Conservation (phyloP, 345 rosid species). For the Dovyalis caffra region DNA sequence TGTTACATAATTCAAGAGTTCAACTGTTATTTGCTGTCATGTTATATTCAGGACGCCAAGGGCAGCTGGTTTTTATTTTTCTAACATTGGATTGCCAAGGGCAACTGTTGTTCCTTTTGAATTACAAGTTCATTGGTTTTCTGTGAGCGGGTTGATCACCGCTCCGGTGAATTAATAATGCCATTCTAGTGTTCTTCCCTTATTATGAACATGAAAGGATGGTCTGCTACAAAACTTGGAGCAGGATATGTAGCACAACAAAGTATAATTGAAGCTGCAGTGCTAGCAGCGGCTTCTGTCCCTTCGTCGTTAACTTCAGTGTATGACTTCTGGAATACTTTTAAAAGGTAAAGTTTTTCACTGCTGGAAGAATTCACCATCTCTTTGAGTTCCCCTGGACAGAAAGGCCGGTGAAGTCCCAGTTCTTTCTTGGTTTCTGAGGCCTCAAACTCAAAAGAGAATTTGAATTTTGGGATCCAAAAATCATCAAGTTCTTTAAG, state of each 20-base stretch:
- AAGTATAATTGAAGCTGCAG: background rate
- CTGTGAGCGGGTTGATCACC: too few species aligned
- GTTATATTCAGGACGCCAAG: too few species aligned
- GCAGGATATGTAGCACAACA: too few species aligned
- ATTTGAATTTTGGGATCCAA: slow-evolving; percentile 27
- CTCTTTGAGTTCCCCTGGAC: slow-evolving; percentile 14
- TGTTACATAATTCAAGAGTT: too few species aligned
- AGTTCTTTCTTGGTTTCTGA: slow-evolving; percentile 14
- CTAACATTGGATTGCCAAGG: too few species aligned
- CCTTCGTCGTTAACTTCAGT: slow-evolving; percentile 42
- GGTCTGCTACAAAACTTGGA: slow-evolving; percentile 27
- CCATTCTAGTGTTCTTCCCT: slow-evolving; percentile 20
- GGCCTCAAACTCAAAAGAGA: slow-evolving; percentile 31
- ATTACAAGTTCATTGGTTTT: too few species aligned
- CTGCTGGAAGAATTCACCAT: slow-evolving; percentile 13
- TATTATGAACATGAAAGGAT: slow-evolving; percentile 29
- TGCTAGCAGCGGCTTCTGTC: slow-evolving; percentile 29
- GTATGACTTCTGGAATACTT: slow-evolving; percentile 28
- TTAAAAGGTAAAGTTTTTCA: background rate
- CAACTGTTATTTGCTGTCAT: too few species aligned
- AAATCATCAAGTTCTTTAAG: slow-evolving; percentile 8
- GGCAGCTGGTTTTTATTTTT: too few species aligned
- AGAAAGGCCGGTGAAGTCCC: slow-evolving; percentile 23
- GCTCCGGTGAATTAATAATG: too few species aligned
- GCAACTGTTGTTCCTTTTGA: too few species aligned